Evolutionary conservation across 2,329 filamentous ascomycete species (phyloP).

Genomic region (Dichotomopilus funicola): DNA sequence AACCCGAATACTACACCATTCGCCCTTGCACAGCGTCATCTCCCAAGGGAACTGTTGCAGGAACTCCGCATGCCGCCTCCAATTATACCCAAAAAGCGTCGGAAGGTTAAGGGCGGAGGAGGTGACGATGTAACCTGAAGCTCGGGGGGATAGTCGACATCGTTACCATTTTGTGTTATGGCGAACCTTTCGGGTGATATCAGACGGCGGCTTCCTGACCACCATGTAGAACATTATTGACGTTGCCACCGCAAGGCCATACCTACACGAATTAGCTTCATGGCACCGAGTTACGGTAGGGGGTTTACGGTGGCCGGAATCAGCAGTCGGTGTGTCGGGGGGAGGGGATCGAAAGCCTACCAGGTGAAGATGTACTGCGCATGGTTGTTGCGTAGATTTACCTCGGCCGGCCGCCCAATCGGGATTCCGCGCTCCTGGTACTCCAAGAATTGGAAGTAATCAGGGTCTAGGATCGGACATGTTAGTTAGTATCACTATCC

Average conservation of each 20-base stretch:
- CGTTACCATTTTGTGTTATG: slow-evolving; percentile 68
- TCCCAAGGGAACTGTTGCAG: slow-evolving; percentile 76
- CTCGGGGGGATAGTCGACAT: neutral
- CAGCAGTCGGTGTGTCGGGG: neutral
- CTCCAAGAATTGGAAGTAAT: slow-evolving; percentile 68
- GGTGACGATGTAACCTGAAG: slow-evolving; percentile 38
- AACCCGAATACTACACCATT: slow-evolving; percentile 68
- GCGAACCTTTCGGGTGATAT: slow-evolving; percentile 65
- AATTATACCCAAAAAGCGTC: slow-evolving; percentile 43
- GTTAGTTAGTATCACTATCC: slow-evolving; percentile 5
- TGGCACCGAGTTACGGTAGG: neutral
- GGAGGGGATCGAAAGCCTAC: slow-evolving; percentile 46
- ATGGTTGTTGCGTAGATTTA: slow-evolving; percentile 94
- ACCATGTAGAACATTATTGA: slow-evolving; percentile 97
- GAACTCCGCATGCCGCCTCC: slow-evolving; percentile 67
- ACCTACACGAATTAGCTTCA: slow-evolving; percentile 51
- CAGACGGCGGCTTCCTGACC: slow-evolving; percentile 73
- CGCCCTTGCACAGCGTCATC: slow-evolving; percentile 73
- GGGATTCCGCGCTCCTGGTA: slow-evolving; percentile 77
- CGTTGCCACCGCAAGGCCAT: slow-evolving; percentile 75
- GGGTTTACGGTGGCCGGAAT: neutral
- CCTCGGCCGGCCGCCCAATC: slow-evolving; percentile 79
- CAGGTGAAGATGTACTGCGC: slow-evolving; percentile 98
- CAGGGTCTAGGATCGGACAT: slow-evolving; percentile 52
- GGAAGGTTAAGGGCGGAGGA: slow-evolving; percentile 31